Evolutionary conservation across 192 early-diverging fungal genomes (phyloP).

Genomic region (Chytriomyces sp.): DNA sequence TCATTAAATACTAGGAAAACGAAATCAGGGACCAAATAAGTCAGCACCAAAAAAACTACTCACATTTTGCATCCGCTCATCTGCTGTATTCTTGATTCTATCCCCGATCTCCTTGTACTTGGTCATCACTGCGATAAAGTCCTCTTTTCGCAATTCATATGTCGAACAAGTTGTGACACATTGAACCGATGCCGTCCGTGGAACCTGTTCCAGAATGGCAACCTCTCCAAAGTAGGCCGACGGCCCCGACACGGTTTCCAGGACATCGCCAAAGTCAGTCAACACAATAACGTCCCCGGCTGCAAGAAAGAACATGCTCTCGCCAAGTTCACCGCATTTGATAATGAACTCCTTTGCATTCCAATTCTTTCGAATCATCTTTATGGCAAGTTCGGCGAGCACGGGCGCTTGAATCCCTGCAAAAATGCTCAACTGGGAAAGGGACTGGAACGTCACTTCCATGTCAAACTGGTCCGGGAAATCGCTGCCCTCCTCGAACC

Average conservation of each 20-base stretch:
- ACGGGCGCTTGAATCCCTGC: constrained; percentile 32
- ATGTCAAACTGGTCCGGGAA: constrained; percentile 42
- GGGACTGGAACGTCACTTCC: constrained; percentile 42
- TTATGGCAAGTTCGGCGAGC: constrained; percentile 40
- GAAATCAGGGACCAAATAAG: background rate
- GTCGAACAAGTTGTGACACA: constrained; percentile 41
- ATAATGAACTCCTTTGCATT: constrained; percentile 41
- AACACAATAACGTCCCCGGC: constrained; percentile 50
- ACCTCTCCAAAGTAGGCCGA: constrained; percentile 59
- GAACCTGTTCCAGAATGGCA: constrained; percentile 52
- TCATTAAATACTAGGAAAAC: constrained; percentile 40
- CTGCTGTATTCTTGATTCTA: constrained; percentile 42
- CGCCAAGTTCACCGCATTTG: constrained; percentile 32
- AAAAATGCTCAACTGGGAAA: constrained; percentile 47
- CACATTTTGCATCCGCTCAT: constrained; percentile 41
- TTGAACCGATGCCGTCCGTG: constrained; percentile 45
- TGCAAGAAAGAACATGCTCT: constrained; percentile 60
- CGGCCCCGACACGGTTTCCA: constrained; percentile 41
- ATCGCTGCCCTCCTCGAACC: background rate
- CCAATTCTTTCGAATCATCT: constrained; percentile 41
- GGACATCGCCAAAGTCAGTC: constrained; percentile 47
- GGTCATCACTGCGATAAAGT: constrained; percentile 38
- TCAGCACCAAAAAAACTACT: background rate
- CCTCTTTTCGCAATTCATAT: constrained; percentile 38
- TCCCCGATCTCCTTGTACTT: constrained; percentile 39